Evolutionary conservation across 2,329 filamentous ascomycete genomes (phyloP), one percentile per base, ranked within the genome.

Genomic region (Beauveria caledonica): DNA sequence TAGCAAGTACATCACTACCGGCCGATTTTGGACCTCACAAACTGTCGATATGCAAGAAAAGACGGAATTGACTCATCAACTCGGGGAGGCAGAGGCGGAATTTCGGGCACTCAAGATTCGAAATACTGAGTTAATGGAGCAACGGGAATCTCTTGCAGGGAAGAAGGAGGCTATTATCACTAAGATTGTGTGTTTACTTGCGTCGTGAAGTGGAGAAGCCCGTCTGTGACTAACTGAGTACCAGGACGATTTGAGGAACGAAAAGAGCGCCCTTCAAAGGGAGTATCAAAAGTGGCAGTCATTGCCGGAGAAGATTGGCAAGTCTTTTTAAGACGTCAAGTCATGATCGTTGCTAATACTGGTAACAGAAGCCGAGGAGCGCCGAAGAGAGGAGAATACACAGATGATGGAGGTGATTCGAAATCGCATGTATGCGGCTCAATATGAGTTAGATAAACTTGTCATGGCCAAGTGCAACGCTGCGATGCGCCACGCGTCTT

Each of bases 1-100:
- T 23, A 86, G 88, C 15, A 82, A 78, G 40, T 77, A 77, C 58
- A 75, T 97, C 15, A 77, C 72, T 17, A 74, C 73, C 2, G 90
- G 90, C 5, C 76, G 70, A 40, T 83, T 82, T 68, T 97, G 94
- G 86, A 92, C 86, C 0, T 85, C 91, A 50, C 86, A 90, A 63
- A 87, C 89, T 3, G 81, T 92, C 7, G 90, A 96, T 68, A 74
- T 75, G 4, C 76, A 82, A 23, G 86, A 82, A 62, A 90, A 88
- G 70, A 72, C 75, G 15, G 80, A 85, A 56, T 71, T 94, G 17
- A 77, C 84, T 62, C 77, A 77, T 17, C 79, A 77, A 7, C 72
- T 87, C 1, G 62, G 66, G 0, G 79, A 83, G 49, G 63, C 79
- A 2, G 72, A 68, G 55, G 64, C 66, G 3, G 66, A 76, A 61